phyloP scores from a whole-genome alignment of 805 yeast genomes.

The Schwanniomyces yamadae region DNA sequence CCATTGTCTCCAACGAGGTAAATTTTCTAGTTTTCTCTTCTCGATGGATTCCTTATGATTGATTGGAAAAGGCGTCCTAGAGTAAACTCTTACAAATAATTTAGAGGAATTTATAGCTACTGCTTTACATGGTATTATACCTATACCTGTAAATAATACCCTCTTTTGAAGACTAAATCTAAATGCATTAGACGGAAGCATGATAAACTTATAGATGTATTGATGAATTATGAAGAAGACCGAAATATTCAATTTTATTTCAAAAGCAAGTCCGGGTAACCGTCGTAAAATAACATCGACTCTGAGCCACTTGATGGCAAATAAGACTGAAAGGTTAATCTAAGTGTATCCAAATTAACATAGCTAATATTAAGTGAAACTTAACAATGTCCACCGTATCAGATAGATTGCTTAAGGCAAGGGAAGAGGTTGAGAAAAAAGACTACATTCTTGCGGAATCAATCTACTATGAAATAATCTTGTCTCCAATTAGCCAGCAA shows the following conservation, averaged over 20 bases:
- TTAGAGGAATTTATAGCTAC: neutral
- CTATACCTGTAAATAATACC: too few relatives aligned
- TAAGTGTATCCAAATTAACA: too few relatives aligned
- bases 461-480: conserved; percentile 53
- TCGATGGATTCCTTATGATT: conserved; percentile 28
- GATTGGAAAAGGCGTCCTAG: conserved; percentile 36
- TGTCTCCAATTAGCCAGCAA: conserved; percentile 10
- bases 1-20: conserved; percentile 41
- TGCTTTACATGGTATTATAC: too few relatives aligned
- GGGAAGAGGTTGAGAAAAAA: conserved; percentile 50
- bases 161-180: too few relatives aligned
- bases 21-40: conserved; percentile 23
- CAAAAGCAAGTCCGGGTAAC: too few relatives aligned
- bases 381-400: conserved; percentile 22
- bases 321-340: too few relatives aligned
- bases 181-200: too few relatives aligned
- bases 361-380: neutral
- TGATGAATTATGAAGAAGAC: too few relatives aligned
- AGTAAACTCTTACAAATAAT: conserved; percentile 6
- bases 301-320: too few relatives aligned
- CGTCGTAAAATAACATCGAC: too few relatives aligned
- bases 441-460: conserved; percentile 59
- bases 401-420: conserved; percentile 54
- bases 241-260: too few relatives aligned
- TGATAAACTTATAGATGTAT: too few relatives aligned